Conservation (phyloP, 495 filamentous ascomycete genomes). For the Ramalina intermedia region DNA sequence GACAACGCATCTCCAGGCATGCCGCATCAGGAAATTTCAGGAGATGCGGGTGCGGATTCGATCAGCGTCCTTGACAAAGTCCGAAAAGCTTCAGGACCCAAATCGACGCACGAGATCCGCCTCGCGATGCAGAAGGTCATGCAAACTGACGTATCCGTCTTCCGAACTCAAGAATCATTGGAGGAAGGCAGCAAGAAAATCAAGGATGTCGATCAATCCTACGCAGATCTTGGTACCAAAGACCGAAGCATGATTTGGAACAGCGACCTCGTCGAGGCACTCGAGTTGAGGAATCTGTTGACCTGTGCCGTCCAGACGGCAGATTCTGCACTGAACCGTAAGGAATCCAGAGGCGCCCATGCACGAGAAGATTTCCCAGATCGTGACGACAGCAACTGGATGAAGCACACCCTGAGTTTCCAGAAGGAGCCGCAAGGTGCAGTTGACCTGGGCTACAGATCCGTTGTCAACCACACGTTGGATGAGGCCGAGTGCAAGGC, state of each 20-base stretch:
- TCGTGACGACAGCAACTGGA: constrained; percentile 87
- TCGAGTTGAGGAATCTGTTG: constrained; percentile 83
- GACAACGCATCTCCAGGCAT: constrained; percentile 73
- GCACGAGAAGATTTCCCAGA: constrained; percentile 92
- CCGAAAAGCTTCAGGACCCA: constrained; percentile 69
- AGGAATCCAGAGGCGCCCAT: constrained; percentile 90
- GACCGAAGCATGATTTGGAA: constrained; percentile 99
- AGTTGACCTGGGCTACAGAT: constrained; percentile 64
- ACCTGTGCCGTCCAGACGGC: constrained; percentile 97
- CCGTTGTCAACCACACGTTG: constrained; percentile 60
- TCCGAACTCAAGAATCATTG: constrained; percentile 82
- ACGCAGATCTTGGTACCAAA: constrained; percentile 75
- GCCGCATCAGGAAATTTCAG: constrained; percentile 57
- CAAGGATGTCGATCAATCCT: constrained; percentile 64
- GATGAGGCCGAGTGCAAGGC: constrained; percentile 79
- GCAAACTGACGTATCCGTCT: constrained; percentile 93
- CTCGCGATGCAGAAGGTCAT: constrained; percentile 94
- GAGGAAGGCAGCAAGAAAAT: constrained; percentile 79
- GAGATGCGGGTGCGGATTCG: constrained; percentile 73
- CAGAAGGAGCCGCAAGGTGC: constrained; percentile 77
- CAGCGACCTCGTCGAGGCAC: constrained; percentile 86
- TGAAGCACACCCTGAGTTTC: constrained; percentile 94
- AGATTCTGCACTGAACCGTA: constrained; percentile 65
- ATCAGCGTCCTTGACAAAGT: constrained; percentile 78
- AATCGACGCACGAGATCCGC: constrained; percentile 73